Base-by-base conservation (phyloP, 208 protist species). In the Dictyostelium gargantuum region DNA sequence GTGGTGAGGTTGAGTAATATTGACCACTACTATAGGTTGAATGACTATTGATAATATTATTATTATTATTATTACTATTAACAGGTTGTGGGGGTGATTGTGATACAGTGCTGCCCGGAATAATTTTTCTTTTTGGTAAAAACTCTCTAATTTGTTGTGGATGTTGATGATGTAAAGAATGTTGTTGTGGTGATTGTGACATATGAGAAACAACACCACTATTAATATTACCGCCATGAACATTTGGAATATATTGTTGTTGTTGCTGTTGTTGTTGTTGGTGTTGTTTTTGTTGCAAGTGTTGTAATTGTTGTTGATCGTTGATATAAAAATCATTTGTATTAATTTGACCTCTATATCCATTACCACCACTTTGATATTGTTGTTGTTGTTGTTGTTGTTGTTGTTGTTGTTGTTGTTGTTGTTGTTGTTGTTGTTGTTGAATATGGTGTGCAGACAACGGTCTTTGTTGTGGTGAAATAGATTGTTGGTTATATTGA, bases 121-220 rank as follows among this genome's bases (percentile, higher is more conserved):
- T n/a, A 6, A 58, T 32, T 40, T 84, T 84, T 68, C 79, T 40
- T 52, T 84, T 84, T 40, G 77, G 77, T 82, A 68, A 54, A 23
- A 82, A 82, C 48, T 82, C 77, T 50, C 48, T 79, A 50, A 79
- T 77, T 46, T 77, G 44, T 40, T 72, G 63, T 46, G 52, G 52
- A n/a, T 85, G 63, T 56, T 85, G 63, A 38, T 56, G 80, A 35
- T 85, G 46, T 44, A 73, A 73, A 73, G 10, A 29, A 32, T 48
- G 80, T 73, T 84, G 80, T 54, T 72, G 58, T 54, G 38, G 8
- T 32, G 9, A 3, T n/a, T 76, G 72, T 9, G 72, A 5, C 26
- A 52, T 48, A 52, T 50, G 72, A 15, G 29, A 38, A 70, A 70
- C 58, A 19, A 11, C 13, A 21, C 1, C 58, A 38, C 35, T 26